These are phyloP conservation scores for Rosa rugosa DNA, from an alignment of 306 rosid genomes.

Conservation along the genomic window DNA sequence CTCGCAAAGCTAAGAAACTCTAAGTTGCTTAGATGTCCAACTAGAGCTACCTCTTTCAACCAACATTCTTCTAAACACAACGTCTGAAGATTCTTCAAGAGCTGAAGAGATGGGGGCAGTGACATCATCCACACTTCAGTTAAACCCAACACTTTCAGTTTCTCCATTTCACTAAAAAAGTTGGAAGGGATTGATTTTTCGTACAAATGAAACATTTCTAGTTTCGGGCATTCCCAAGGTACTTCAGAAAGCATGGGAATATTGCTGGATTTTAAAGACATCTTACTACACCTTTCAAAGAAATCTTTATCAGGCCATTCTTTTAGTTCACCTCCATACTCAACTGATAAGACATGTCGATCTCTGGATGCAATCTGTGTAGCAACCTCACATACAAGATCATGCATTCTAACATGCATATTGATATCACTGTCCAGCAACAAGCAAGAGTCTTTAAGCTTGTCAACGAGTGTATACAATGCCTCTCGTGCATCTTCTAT, in stretches of 20 bases:
- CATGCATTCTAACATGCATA: too few relatives aligned
- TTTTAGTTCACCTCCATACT: background rate
- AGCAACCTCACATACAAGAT: too few relatives aligned
- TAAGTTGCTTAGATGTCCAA: background rate
- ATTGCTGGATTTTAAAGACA: background rate
- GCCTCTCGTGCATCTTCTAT: background rate
- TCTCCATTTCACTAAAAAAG: background rate
- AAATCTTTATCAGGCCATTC: too few relatives aligned
- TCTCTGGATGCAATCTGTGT: too few relatives aligned
- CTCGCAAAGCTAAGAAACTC: background rate
- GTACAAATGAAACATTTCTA: background rate
- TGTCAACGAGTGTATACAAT: conserved; percentile 14
- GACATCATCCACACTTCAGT: background rate
- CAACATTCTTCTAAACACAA: background rate
- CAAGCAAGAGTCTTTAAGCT: conserved; percentile 5
- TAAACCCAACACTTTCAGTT: background rate
- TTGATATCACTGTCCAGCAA: background rate
- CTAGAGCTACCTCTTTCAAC: background rate
- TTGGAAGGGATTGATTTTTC: background rate
- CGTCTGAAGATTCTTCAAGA: background rate
- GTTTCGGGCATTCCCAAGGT: background rate
- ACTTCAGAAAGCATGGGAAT: background rate
- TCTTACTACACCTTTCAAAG: too few relatives aligned
- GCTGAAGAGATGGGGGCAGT: background rate
- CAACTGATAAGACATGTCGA: too few relatives aligned